Base-by-base conservation (phyloP, 129 eudicot species). In the Tagetes patula region DNA sequence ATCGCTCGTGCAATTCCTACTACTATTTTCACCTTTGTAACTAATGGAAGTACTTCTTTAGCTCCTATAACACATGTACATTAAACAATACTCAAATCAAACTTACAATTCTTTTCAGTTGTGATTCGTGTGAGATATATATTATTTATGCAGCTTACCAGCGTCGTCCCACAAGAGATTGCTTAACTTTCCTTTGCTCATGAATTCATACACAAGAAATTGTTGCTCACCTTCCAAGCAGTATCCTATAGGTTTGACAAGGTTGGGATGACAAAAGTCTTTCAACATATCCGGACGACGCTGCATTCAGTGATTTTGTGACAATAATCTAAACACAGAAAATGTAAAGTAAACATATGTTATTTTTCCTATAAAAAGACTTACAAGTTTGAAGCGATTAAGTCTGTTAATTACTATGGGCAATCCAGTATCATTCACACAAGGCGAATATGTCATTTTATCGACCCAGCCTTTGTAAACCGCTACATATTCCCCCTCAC, bases 391-490 rank as follows among this genome's bases (percentile, higher is more conserved):
- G 61, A 20, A 54, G 11, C 61, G 55, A 60, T 76, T 68, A n/a
- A 77, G 76, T 55, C 30, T 85, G 73, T 87, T 87, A 41, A 87
- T 85, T 8, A 86, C 89, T 36, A 87, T 84, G 30, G 86, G 79
- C 1, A 87, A 77, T 3, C 87, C 94, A 10, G 69, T 59, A 59
- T 59, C 40, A 59, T 31, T 40, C 65, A 31, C 11, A 59, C 40
- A 59, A 1, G 65, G 65, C 2, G 40, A 59, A 59, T 32, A 59
- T 10, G 65, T 59, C 40, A 3, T 32, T 33, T 33, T 62, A 0
- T 81, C 84, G 39, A 84, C 11, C 84, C 86, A 84, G 3, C 92
- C 92, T 55, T 75, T 87, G 76, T 74, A 85, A 47, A 87, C 89
- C 45, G 49, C 70, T 31, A 84, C 94, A 73, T 84, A n/a, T n/a